A percentile compares a stretch with the other conserved stretches of the same genome.
These are phyloP conservation scores for Paecilomyces formosus DNA, from an alignment of 2,329 filamentous ascomycete species.

Conservation along the genomic window DNA sequence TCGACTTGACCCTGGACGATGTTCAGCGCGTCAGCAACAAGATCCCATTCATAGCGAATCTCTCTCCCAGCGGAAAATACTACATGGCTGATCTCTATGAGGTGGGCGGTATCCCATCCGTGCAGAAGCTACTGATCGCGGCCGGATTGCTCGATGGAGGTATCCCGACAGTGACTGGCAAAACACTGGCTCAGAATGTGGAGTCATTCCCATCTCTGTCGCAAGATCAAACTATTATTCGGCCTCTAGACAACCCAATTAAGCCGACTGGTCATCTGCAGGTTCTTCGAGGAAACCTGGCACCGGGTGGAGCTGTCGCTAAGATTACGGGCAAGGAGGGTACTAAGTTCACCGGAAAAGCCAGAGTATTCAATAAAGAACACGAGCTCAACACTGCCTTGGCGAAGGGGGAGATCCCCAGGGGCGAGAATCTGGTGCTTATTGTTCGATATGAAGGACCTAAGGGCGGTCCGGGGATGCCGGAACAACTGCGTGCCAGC, in stretches of 20 bases:
- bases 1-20: conserved; percentile 71
- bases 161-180: conserved; percentile 76
- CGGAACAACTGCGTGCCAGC: conserved; percentile 81
- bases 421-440: conserved; percentile 75
- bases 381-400: conserved; percentile 68
- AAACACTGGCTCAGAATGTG: conserved; percentile 76
- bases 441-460: conserved; percentile 92
- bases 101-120: conserved; percentile 75
- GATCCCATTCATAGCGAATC: conserved; percentile 77
- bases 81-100: conserved; percentile 84
- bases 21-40: conserved; percentile 73
- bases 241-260: conserved; percentile 72
- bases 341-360: conserved; percentile 69
- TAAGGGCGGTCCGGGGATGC: conserved; percentile 91
- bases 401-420: conserved; percentile 60
- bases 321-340: conserved; percentile 98
- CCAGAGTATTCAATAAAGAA: conserved; percentile 82
- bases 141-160: conserved; percentile 66
- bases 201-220: conserved; percentile 68
- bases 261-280: conserved; percentile 82
- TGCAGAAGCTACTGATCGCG: conserved; percentile 78
- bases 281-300: conserved; percentile 79
- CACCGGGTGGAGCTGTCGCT: conserved; percentile 80
- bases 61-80: conserved; percentile 76
- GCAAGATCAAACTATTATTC: conserved; percentile 75